phyloP scores from a whole-genome alignment of 2,329 filamentous ascomycete species.

The Monosporascus sp. region DNA sequence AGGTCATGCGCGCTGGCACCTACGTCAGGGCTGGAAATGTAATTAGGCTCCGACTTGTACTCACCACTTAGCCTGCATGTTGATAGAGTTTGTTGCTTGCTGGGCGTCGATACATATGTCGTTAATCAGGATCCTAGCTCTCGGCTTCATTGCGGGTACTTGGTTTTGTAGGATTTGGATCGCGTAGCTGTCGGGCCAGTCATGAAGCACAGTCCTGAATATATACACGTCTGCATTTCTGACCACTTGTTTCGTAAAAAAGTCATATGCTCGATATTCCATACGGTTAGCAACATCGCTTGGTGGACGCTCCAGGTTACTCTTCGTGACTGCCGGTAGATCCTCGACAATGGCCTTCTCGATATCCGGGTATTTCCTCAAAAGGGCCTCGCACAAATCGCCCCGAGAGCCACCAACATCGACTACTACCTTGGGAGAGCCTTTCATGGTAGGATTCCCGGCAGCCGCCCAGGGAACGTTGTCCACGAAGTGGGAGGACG shows the following conservation, averaged over 20 bases:
- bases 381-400: conserved; percentile 6
- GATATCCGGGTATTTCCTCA: conserved; percentile 5
- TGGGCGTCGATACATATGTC: conserved; percentile 8
- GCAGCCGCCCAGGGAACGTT: conserved; percentile 6
- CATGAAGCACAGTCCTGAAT: conserved; percentile 13
- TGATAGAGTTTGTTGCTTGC: neutral
- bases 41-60: neutral
- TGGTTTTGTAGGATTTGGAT: conserved; percentile 8
- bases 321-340: conserved; percentile 6
- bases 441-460: neutral
- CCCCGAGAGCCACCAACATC: conserved; percentile 12
- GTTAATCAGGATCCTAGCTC: conserved; percentile 12
- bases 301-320: neutral
- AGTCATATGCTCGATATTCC: conserved; percentile 6
- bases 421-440: conserved; percentile 10
- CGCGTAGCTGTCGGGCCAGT: conserved; percentile 12
- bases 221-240: conserved; percentile 11
- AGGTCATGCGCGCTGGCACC: conserved; percentile 8
- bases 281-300: conserved; percentile 5
- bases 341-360: conserved; percentile 11
- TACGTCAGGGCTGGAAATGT: neutral
- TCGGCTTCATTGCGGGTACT: conserved; percentile 12
- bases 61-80: conserved; percentile 7
- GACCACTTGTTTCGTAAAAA: conserved; percentile 11
- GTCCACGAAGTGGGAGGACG: conserved; percentile 5